Evolutionary conservation across 139 green algal genomes (phyloP).

Genomic region (Chloropicon primus): DNA sequence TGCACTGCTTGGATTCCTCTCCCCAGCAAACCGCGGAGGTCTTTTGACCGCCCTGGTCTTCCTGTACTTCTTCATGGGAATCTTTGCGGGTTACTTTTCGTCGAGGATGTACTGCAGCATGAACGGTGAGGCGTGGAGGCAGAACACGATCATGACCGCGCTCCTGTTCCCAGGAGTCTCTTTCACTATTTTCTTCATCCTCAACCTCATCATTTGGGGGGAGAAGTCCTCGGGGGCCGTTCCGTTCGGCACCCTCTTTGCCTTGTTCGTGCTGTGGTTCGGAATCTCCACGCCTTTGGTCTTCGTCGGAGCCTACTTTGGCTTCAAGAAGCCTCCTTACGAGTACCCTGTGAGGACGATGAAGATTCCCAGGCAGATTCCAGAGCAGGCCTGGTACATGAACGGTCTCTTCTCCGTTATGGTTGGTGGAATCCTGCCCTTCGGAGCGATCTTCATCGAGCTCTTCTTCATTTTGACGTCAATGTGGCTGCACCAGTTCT

Average conservation of each 20-base stretch:
- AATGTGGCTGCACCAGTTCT: slow-evolving; percentile 88
- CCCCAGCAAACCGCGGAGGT: slow-evolving; percentile 90
- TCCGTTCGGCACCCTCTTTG: slow-evolving; percentile 90
- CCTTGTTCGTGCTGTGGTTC: slow-evolving; percentile 95
- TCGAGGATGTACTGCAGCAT: slow-evolving; percentile 83
- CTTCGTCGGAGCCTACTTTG: slow-evolving; percentile 89
- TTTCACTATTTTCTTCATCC: slow-evolving; percentile 80
- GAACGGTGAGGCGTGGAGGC: slow-evolving; percentile 79
- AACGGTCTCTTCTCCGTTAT: slow-evolving; percentile 74
- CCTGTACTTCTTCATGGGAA: slow-evolving; percentile 96
- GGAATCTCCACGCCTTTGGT: slow-evolving; percentile 90
- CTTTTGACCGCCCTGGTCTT: slow-evolving; percentile 92
- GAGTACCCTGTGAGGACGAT: slow-evolving; percentile 94
- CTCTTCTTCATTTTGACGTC: slow-evolving; percentile 99
- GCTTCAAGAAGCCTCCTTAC: slow-evolving; percentile 72
- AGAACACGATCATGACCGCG: slow-evolving; percentile 79
- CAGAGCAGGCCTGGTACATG: slow-evolving; percentile 97
- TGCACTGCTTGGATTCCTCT: slow-evolving; percentile 93
- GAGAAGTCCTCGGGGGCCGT: slow-evolving; percentile 82
- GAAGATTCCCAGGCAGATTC: slow-evolving; percentile 97
- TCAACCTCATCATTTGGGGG: slow-evolving; percentile 90
- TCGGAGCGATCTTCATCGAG: slow-evolving; percentile 99
- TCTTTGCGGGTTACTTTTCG: slow-evolving; percentile 84
- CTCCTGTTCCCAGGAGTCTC: slow-evolving; percentile 82
- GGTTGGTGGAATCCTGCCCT: slow-evolving; percentile 91